Base-by-base conservation (phyloP, 2,329 filamentous ascomycete species). In the Didymellaceae sp. region DNA sequence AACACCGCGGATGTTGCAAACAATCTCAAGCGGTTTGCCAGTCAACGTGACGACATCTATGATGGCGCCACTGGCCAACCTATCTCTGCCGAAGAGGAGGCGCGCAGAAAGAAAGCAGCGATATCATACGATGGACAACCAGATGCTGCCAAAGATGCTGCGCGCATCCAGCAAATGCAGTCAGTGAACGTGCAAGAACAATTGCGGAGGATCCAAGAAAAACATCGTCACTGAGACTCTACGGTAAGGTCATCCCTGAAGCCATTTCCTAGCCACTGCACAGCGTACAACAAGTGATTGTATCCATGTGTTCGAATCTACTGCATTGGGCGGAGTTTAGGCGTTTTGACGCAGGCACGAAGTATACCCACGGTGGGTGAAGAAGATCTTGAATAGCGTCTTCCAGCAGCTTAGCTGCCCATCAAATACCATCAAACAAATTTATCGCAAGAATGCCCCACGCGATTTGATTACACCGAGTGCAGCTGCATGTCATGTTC, bases 1-100 rank as follows among this genome's bases (percentile, higher is more conserved):
- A 90, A 88, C 1, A 93, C 90, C 3, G 85, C 83, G 25, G 93
- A 97, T 62, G 91, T 96, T 35, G 92, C 91, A 42, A 92, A 91
- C 72, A 97, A 97, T 70, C 82, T 97, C 57, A 97, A 97, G 79
- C 87, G 93, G n/a, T 80, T 97, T 42, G 91, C 92, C 18, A 92
- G 90, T 60, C 90, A 96, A 73, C 85, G 93, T 37, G 88, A 83
- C 59, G 93, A 97, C 65, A 83, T 97, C 14, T 96, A 96, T 61
- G 92, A 97, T 61, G 76, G 82, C 1, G 80, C 84, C 13, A 87
- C 86, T 0, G 88, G 88, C 1, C 80, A 87, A 58, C 80, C 84
- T 1, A 74, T 91, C 25, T 82, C 86, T 4, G 86, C 90, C 6
- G 83, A 86, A 58, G 91, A 95, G 70, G 89, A 85, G 45, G 85